phyloP scores from a whole-genome alignment of 441 rosid species.

The Erysimum pusillum region DNA sequence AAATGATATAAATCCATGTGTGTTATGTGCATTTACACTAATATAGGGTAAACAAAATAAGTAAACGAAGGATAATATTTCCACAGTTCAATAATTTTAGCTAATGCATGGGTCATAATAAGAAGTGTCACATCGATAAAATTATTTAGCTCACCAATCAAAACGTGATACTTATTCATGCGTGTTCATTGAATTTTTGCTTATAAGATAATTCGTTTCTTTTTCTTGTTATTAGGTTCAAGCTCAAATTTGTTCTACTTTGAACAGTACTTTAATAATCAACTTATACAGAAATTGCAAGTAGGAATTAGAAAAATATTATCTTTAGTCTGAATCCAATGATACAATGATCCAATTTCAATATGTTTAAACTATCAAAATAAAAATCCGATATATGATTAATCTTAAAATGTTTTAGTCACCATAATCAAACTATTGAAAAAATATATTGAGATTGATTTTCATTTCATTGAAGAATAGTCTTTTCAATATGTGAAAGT shows the following conservation, averaged over 20 bases:
- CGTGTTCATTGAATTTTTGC: constrained; percentile 31
- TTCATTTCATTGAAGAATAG: constrained; percentile 16
- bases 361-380: not conserved
- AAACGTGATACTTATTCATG: constrained; percentile 33
- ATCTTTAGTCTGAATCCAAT: constrained; percentile 24
- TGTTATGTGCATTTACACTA: constrained; percentile 28
- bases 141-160: constrained; percentile 47
- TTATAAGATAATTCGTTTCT: not conserved
- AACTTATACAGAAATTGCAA: constrained; percentile 3
- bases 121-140: constrained; percentile 43
- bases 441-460: not conserved
- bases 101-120: constrained; percentile 34
- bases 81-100: constrained; percentile 1
- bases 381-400: not conserved
- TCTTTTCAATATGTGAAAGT: constrained; percentile 39
- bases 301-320: not conserved
- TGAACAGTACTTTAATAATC: constrained; percentile 11
- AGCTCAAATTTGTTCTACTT: constrained; percentile 24
- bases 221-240: constrained; percentile 17
- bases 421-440: not conserved
- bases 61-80: constrained; percentile 19
- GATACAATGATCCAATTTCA: constrained; percentile 7
- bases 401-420: not conserved
- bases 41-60: constrained; percentile 24
- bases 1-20: constrained; percentile 28